Percentiles rank a stretch among this genome's conserved stretches.
phyloP scores from a whole-genome alignment of 2,329 filamentous ascomycete species.

The Aspergillus vadensis region DNA sequence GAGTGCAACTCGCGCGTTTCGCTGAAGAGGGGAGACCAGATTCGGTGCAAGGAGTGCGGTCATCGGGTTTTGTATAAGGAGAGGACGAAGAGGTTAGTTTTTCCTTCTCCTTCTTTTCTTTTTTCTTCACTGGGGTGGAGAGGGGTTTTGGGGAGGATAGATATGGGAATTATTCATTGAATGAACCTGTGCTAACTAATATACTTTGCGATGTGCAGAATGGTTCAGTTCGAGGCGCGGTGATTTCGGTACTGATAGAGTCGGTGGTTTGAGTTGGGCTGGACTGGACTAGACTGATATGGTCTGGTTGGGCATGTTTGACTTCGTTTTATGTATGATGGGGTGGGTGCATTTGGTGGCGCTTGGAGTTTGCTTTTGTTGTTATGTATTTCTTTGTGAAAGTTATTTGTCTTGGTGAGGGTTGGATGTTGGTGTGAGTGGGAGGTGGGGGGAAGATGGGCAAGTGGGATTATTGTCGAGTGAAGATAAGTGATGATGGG shows the following conservation, averaged over 20 bases:
- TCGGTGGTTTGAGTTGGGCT: neutral
- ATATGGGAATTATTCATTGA: no score
- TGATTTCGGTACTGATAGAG: slow-evolving; percentile 45
- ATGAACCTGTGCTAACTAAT: slow-evolving; percentile 6
- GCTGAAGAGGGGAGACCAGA: slow-evolving; percentile 75
- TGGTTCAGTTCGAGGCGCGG: slow-evolving; percentile 98
- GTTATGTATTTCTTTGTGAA: neutral
- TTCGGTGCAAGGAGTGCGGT: slow-evolving; percentile 88
- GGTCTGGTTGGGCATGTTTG: neutral
- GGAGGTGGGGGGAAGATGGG: neutral
- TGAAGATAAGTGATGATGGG: neutral
- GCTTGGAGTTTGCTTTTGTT: slow-evolving; percentile 27
- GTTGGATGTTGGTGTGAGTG: neutral
- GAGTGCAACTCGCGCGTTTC: slow-evolving; percentile 79
- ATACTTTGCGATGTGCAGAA: slow-evolving; percentile 56
- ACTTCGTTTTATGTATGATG: slow-evolving; percentile 17
- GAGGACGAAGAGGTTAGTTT: slow-evolving; percentile 85
- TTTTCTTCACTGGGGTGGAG: neutral
- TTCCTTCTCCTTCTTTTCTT: neutral
- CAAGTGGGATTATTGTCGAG: neutral
- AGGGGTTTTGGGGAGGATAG: neutral
- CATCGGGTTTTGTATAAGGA: slow-evolving; percentile 97
- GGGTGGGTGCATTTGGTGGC: slow-evolving; percentile 34
- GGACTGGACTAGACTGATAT: neutral
- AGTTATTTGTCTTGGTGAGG: neutral